These are phyloP conservation scores for Gomphus bonarii DNA, from an alignment of 1,284 basidiomycete genomes.

Conservation along the genomic window DNA sequence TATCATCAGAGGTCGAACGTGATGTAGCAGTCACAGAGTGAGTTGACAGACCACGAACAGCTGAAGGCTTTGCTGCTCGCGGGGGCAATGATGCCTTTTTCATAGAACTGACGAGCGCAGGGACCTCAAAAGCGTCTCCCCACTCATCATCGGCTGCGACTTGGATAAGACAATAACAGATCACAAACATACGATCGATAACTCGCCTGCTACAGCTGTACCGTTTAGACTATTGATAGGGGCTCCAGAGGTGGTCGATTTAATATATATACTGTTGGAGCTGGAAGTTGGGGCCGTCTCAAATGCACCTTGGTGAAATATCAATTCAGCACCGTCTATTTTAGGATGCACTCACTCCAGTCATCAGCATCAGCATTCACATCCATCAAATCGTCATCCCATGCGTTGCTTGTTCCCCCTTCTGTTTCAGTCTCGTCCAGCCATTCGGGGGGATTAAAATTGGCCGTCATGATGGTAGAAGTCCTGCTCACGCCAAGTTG, in stretches of 20 bases:
- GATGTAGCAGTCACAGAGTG: not conserved
- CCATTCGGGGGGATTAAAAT: slow-evolving; percentile 32
- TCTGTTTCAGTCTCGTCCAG: slow-evolving; percentile 47
- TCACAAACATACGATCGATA: not conserved
- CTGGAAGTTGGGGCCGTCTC: slow-evolving; percentile 50
- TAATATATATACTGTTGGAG: slow-evolving; percentile 8
- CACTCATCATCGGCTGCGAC: slow-evolving; percentile 11
- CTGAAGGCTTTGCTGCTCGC: not conserved
- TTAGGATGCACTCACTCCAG: slow-evolving; percentile 56
- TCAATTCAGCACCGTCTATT: not conserved
- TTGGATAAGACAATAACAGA: not conserved
- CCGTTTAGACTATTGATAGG: slow-evolving; percentile 18
- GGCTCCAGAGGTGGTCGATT: slow-evolving; percentile 20
- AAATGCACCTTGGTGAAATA: slow-evolving; percentile 56
- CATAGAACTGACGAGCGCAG: not conserved
- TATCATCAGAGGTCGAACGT: slow-evolving; percentile 16
- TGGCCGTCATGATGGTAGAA: slow-evolving; percentile 14
- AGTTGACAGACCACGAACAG: not conserved
- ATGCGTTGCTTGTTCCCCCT: slow-evolving; percentile 41
- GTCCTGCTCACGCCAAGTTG: slow-evolving; percentile 55
- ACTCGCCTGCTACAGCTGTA: slow-evolving; percentile 10
- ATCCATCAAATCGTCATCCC: slow-evolving; percentile 82
- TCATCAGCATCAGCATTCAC: slow-evolving; percentile 86
- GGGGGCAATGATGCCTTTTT: not conserved
- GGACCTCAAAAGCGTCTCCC: slow-evolving; percentile 11